Percentiles rank a stretch among this genome's conserved stretches.
Evolutionary conservation across 257 asterid species (phyloP).

Genomic region (Handroanthus guayacan): DNA sequence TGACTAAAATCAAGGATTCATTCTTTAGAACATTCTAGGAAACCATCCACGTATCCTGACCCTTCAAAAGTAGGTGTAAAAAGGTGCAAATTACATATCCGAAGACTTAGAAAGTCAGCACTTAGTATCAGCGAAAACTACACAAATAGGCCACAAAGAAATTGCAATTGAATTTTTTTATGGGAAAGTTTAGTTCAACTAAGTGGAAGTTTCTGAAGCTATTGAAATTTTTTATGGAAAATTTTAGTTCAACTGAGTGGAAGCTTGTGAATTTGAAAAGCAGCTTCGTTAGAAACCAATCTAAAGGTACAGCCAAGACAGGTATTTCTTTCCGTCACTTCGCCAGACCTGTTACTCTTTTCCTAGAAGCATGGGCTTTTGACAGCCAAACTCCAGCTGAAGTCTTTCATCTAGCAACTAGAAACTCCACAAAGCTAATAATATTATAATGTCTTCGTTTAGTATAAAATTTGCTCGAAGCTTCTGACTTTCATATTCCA

Average conservation of each 20-base stretch:
- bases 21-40: neutral
- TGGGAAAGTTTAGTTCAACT: neutral
- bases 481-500: neutral
- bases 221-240: neutral
- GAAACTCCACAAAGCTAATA: neutral
- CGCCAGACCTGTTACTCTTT: no score
- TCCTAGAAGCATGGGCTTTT: neutral
- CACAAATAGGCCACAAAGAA: neutral
- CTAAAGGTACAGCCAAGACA: no score
- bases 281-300: no score
- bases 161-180: neutral
- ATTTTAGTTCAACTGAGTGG: neutral
- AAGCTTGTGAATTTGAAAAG: no score
- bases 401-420: neutral
- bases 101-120: no score
- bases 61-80: no score
- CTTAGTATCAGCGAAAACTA: no score
- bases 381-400: neutral
- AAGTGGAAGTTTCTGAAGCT: no score
- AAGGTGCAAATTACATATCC: no score
- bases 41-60: neutral
- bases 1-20: neutral
- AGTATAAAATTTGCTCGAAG: neutral
- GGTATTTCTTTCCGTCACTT: no score
- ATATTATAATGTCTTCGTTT: no score